Evolutionary conservation across 192 early-diverging fungal genomes (phyloP), one percentile per base, ranked within the genome.

Genomic region (Pilobolus umbonatus): DNA sequence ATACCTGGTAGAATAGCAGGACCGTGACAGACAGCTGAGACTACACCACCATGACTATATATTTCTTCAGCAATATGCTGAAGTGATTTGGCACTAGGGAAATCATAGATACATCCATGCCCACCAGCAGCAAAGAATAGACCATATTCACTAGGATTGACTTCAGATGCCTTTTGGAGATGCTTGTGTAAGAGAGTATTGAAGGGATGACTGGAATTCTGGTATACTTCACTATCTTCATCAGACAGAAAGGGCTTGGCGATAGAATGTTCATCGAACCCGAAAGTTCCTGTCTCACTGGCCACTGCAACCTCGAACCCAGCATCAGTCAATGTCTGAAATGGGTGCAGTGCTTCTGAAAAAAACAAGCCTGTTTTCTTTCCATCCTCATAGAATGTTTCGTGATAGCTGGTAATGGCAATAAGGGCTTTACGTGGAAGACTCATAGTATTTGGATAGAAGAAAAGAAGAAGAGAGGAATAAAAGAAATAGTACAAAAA

Each of bases 1-100:
- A 88, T 72, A 19, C 76, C 61, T 0, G 79, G 81, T 57, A 90
- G 65, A 12, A 80, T 86, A 30, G 87, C 87, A 2, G 85, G 81
- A 2, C 87, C 89, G 44, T 85, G 84, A 57, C 84, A 85, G 4
- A 81, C 79, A 4, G 79, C 76, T 5, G 75, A 59, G 7, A 81
- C 79, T 3, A 81, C 53, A 25, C 79, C 79, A 36, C 79, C 79
- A 2, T 73, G 77, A 5, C 44, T 65, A 70, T 74, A 81, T 12
- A 81, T 62, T n/a, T 68, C 68, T 55, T 79, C 75, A 3, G 79
- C 79, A 55, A 81, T 76, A 1, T 19, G 32, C 35, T 78, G 77
- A 25, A 81, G 56, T 0, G 50, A 60, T 22, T 40, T 52, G 28
- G 79, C 79, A 12, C 25, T 77, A 7, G 79, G 79, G 46, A 76